Evolutionary conservation across 192 early-diverging fungal species (phyloP), one percentile per base, ranked within the genome.

Genomic region (Neocallimastix lanati): DNA sequence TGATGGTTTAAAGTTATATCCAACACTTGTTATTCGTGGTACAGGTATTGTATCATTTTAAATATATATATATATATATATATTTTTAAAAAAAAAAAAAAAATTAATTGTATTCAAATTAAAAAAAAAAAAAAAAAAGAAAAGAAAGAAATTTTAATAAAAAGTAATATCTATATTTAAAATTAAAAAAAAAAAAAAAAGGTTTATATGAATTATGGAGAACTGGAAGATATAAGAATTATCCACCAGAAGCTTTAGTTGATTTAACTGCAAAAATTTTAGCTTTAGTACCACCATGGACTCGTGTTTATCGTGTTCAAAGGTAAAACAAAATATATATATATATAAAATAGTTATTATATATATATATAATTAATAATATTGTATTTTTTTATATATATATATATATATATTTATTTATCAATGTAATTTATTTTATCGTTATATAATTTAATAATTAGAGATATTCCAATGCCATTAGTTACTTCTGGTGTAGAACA

Each of bases 381-480:
- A 11, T 27, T 81, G 0, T 29, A 81, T 81, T 35, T 28, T 14
- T 28, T 40, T 27, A 6, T 36, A n/a, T 28, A 27, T 28, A 29
- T 80, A n/a, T 28, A 78, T 36, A 29, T 28, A 76, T 15, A 38
- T 29, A 80, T 81, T 33, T n/a, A 81, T 21, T 28, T n/a, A n/a
- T n/a, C n/a, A n/a, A n/a, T n/a, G n/a, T n/a, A 25, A 27, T 29
- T 80, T 80, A 12, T 28, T 76, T 25, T 27, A 81, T 80, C n/a
- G 28, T 50, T 33, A 77, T 77, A 40, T n/a, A n/a, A n/a, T 58
- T 29, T 76, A 37, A 29, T 76, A 27, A 12, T 38, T 76, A 88
- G 88, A 82, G 98, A 99, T 87, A 99, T 99, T 82, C 98, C 98
- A 25, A 99, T 99, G 98, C 98, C 98, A 11, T 87, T 99, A 33